phyloP scores from a whole-genome alignment of 805 yeast species.

The Cyberlindnera nakhonratchasimensis region DNA sequence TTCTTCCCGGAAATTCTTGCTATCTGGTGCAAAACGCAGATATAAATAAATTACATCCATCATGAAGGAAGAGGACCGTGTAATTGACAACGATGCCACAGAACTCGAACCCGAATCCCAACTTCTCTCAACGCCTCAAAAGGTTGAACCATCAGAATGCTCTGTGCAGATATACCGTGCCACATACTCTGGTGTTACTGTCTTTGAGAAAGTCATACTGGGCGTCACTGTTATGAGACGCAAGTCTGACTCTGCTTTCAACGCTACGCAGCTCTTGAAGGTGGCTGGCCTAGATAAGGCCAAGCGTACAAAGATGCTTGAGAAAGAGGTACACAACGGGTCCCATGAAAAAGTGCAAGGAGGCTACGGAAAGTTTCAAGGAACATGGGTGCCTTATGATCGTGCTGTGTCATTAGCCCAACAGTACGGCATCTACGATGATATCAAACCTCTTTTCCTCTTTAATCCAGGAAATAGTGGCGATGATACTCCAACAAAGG shows the following conservation, averaged over 20 bases:
- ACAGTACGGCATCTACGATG: conserved; percentile 56
- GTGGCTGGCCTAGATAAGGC: conserved; percentile 77
- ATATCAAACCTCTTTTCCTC: conserved; percentile 59
- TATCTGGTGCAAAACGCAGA: no score
- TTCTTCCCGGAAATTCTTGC: no score
- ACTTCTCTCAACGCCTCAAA: not conserved
- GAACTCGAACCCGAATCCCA: conserved; percentile 11
- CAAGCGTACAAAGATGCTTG: conserved; percentile 69
- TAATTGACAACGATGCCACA: conserved; percentile 15
- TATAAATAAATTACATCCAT: not conserved
- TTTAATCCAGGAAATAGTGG: conserved; percentile 37
- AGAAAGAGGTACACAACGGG: conserved; percentile 67
- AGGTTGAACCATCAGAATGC: not conserved
- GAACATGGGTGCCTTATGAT: conserved; percentile 79
- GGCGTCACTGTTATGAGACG: conserved; percentile 76
- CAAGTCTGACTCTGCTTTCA: conserved; percentile 74
- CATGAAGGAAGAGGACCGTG: conserved; percentile 10
- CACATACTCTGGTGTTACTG: conserved; percentile 76
- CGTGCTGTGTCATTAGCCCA: conserved; percentile 59
- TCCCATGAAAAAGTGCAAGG: conserved; percentile 78
- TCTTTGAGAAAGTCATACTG: conserved; percentile 68
- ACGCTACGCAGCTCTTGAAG: conserved; percentile 77
- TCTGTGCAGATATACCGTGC: conserved; percentile 54
- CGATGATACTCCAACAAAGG: conserved; percentile 45
- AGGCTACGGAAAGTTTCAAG: conserved; percentile 82